Conservation (phyloP, 1,139 yeast genomes). For the Kurtzmaniella quercitrusa region DNA sequence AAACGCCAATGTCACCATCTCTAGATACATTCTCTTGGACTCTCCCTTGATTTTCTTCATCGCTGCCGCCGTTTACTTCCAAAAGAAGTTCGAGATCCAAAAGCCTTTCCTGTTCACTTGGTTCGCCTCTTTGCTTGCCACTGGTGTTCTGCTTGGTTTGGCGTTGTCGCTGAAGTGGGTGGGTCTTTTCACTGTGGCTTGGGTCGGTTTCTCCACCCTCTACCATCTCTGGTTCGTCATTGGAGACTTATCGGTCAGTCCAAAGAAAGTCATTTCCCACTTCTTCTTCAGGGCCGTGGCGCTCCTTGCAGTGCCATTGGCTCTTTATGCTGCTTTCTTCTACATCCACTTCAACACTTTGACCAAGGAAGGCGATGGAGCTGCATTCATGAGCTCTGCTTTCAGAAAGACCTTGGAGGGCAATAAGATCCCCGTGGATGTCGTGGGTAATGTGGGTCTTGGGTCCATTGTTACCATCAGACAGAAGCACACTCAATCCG, state of each 20-base stretch:
- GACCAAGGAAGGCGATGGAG: slow-evolving; percentile 77
- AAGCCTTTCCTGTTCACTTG: slow-evolving; percentile 67
- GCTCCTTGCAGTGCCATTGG: slow-evolving; percentile 66
- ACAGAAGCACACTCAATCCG: slow-evolving; percentile 85
- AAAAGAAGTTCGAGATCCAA: slow-evolving; percentile 76
- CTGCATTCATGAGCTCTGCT: slow-evolving; percentile 84
- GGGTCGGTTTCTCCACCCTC: slow-evolving; percentile 78
- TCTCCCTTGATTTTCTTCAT: slow-evolving; percentile 89
- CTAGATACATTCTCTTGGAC: slow-evolving; percentile 85
- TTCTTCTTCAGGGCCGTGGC: slow-evolving; percentile 51
- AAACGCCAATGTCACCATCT: slow-evolving; percentile 82
- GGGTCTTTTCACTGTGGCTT: slow-evolving; percentile 87
- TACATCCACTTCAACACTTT: slow-evolving; percentile 74
- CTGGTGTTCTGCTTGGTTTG: slow-evolving; percentile 83
- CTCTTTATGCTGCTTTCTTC: slow-evolving; percentile 69
- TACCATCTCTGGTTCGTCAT: slow-evolving; percentile 82
- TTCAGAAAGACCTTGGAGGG: slow-evolving; percentile 78
- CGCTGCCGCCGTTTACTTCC: slow-evolving; percentile 78
- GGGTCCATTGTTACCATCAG: slow-evolving; percentile 79
- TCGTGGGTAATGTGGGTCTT: slow-evolving; percentile 79
- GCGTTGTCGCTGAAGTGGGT: slow-evolving; percentile 95
- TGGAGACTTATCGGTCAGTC: slow-evolving; percentile 74
- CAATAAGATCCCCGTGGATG: slow-evolving; percentile 61
- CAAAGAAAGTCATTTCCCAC: slow-evolving; percentile 49
- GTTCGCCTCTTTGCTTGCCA: slow-evolving; percentile 65